Evolutionary conservation across 129 eudicot genomes (phyloP), one percentile per base, ranked within the genome.

Genomic region (Arctium lappa): DNA sequence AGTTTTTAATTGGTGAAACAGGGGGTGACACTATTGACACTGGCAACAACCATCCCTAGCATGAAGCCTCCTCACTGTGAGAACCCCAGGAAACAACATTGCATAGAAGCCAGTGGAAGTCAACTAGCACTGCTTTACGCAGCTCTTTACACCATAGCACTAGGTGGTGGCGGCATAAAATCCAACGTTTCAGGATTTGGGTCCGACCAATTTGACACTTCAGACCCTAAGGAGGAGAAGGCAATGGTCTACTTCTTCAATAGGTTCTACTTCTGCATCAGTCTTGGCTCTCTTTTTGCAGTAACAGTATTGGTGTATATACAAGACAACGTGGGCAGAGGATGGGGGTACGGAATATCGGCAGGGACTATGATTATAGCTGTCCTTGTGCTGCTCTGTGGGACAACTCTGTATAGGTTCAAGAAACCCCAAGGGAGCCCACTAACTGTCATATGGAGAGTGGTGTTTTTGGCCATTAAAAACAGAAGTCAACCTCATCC

Each of bases 171-270:
- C 0, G 99, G 99, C 32, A 95, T 95, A 81, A 95, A 95, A 79
- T 91, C 99, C 13, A 95, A 95, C 38, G 99, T 95, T 81, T 95
- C 99, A 1, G 99, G 99, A 33, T 95, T 95, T 18, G 99, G 99
- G 27, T 90, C 99, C 0, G 99, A 95, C 80, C 99, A 95, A 82
- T 95, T 95, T 72, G 99, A 95, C 83, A 48, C 83, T 44, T 86
- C 93, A 1, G 80, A 91, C 60, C 97, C 99, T 0, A 88, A 89
- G 78, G 98, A 95, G 75, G 95, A 90, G 80, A 93, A 90, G 86
- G 82, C 90, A 66, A 95, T 95, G 99, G 81, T 91, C 63, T 93
- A 88, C 85, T 95, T 95, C 85, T 95, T 95, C 88, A 95, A 91
- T 60, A 86, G 99, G 68, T 95, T 95, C 82, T 95, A 93, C 53